Base-by-base conservation (phyloP, 2,329 filamentous ascomycete species). In the Kalmusia sp. region DNA sequence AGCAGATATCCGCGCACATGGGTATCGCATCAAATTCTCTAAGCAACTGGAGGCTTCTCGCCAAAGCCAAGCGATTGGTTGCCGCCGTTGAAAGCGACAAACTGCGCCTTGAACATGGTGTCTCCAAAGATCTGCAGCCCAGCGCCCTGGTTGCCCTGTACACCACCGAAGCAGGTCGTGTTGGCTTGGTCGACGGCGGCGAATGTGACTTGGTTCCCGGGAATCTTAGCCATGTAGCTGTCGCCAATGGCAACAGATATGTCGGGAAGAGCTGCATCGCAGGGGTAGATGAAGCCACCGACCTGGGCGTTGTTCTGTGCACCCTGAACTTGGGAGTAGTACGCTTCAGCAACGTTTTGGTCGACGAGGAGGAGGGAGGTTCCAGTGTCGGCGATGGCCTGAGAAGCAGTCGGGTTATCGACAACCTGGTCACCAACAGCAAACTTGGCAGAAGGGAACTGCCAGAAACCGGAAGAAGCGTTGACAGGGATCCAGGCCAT, bases 381-480 rank as follows among this genome's bases (percentile, higher is more conserved):
- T 55, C 87, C 87, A 1, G 79, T 81, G 64, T 81, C 79, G 54
- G 77, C 77, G 51, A 81, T 80, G 61, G 76, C 77, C 9, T 75
- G 71, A 39, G 67, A 72, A 40, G 69, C 77, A 56, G 57, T 68
- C 8, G 82, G 83, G 73, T 86, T 84, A 27, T 79, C 76, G 51
- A 84, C 81, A 31, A 79, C 77, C 70, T 83, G 77, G 55, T 78
- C 77, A 22, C 79, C 82, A 50, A 91, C 78, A 15, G 77, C 76
- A 65, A 87, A 90, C 39, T 77, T 76, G 21, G 78, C 77, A 5
- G 83, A 85, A 12, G 79, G 67, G 66, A 91, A 85, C 67, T 88
- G 79, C 89, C 89, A 92, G 78, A 87, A 91, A 7, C 89, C 89
- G 27, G 79, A 75, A 9, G 79, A 80, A 15, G 79, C 80, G 67